Evolutionary conservation across 805 yeast species (phyloP).

Genomic region (Starmera quercuum): DNA sequence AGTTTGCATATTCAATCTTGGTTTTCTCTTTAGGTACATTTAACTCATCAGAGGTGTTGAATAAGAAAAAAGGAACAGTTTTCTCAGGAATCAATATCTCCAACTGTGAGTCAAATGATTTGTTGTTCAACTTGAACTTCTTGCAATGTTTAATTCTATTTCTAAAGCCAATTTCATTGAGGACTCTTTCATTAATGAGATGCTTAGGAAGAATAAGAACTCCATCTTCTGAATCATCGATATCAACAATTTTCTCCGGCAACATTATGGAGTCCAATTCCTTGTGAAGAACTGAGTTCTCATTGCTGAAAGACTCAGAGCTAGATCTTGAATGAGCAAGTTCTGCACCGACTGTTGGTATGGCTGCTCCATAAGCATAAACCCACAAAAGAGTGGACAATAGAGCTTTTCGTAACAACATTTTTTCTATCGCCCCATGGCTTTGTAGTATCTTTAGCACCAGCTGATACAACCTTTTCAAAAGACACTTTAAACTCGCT

Average conservation of each 20-base stretch:
- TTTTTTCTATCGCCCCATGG: too few species aligned
- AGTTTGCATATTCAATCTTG: conserved; percentile 15
- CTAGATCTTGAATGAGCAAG: not conserved
- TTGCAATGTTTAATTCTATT: conserved; percentile 18
- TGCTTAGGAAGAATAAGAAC: conserved; percentile 22
- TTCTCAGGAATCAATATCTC: conserved; percentile 25
- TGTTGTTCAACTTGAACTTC: conserved; percentile 10
- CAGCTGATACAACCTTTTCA: too few species aligned
- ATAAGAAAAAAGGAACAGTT: conserved; percentile 29
- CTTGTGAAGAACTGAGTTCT: not conserved
- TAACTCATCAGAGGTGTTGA: conserved; percentile 24
- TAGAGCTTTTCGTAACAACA: too few species aligned
- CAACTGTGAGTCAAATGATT: conserved; percentile 7
- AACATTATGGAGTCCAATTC: conserved; percentile 1
- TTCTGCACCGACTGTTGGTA: not conserved
- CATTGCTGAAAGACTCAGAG: not conserved
- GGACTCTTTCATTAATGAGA: conserved; percentile 15
- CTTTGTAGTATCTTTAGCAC: too few species aligned
- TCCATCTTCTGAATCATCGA: conserved; percentile 12
- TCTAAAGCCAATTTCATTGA: conserved; percentile 20
- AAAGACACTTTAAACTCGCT: too few species aligned
- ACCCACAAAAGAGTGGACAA: too few species aligned
- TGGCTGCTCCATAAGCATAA: too few species aligned
- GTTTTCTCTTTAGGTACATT: conserved; percentile 8
- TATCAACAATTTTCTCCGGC: too few species aligned